Evolutionary conservation across 495 filamentous ascomycete genomes (phyloP).

Genomic region (Penicillium waksmanii): DNA sequence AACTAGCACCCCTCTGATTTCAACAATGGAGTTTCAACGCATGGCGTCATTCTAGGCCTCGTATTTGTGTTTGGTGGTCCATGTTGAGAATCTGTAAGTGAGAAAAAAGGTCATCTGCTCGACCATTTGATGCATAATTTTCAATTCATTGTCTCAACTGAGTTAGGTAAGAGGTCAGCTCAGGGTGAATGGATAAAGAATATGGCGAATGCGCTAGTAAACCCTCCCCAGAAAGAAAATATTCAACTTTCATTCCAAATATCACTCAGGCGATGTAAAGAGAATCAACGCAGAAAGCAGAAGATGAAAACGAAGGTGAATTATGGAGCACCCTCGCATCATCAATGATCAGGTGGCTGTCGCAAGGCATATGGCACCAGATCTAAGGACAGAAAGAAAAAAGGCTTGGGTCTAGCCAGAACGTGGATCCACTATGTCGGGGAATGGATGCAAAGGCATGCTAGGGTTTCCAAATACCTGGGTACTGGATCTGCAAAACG

Average conservation of each 20-base stretch:
- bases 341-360: slow-evolving; percentile 1
- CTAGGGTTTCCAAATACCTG: slow-evolving; percentile 30
- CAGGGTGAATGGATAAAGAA: too few species aligned
- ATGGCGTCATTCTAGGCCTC: not conserved
- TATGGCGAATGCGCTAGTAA: too few species aligned
- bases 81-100: too few species aligned
- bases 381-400: slow-evolving; percentile 3
- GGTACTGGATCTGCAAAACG: slow-evolving; percentile 24
- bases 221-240: too few species aligned
- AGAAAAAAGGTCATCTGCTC: not conserved
- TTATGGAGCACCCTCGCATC: not conserved
- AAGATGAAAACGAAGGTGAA: too few species aligned
- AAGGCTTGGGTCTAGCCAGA: slow-evolving; percentile 13
- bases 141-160: not conserved
- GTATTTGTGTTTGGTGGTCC: too few species aligned
- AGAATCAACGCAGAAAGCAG: too few species aligned
- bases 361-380: not conserved
- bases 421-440: slow-evolving; percentile 18
- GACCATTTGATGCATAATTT: not conserved
- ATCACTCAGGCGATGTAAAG: too few species aligned
- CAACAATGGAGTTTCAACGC: not conserved
- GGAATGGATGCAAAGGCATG: slow-evolving; percentile 29
- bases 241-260: too few species aligned
- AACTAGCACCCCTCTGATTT: not conserved
- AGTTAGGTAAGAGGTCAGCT: too few species aligned